These are phyloP conservation scores for Plantago ovata DNA, from an alignment of 257 asterid species.

Conservation along the genomic window DNA sequence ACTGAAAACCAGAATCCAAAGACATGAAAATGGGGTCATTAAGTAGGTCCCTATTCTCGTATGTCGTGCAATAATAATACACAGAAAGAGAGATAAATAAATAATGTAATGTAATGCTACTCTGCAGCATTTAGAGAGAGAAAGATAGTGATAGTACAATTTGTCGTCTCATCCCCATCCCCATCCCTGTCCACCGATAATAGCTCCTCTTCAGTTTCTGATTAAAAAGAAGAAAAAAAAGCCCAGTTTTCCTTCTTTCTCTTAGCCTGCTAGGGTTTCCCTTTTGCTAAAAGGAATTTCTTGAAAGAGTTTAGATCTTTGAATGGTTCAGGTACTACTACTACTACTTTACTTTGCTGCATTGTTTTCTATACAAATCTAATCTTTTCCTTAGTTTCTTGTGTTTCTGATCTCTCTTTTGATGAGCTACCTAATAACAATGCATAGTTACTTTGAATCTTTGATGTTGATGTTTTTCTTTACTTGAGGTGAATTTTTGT, in stretches of 20 bases:
- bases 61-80: conserved; percentile 13
- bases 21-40: conserved; percentile 24
- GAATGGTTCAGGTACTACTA: conserved; percentile 38
- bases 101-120: conserved; percentile 17
- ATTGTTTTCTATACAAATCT: neutral
- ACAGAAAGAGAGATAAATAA: conserved; percentile 21
- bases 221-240: conserved; percentile 14
- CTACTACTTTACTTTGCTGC: neutral
- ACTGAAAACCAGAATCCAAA: conserved; percentile 32
- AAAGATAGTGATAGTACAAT: conserved; percentile 32
- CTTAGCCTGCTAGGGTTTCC: too few species aligned
- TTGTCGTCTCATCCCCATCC: conserved; percentile 36
- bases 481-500: too few species aligned
- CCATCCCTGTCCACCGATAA: conserved; percentile 42
- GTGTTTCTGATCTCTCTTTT: too few species aligned
- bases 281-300: neutral
- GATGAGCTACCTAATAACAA: too few species aligned
- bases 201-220: conserved; percentile 9
- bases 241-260: too few species aligned
- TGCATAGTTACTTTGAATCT: too few species aligned
- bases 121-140: conserved; percentile 21
- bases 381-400: conserved; percentile 2
- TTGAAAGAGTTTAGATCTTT: conserved; percentile 37
- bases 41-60: conserved; percentile 31
- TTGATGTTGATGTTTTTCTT: too few species aligned